Evolutionary conservation across 2,329 filamentous ascomycete species (phyloP).

Genomic region (Nothomitra cinnamomea): DNA sequence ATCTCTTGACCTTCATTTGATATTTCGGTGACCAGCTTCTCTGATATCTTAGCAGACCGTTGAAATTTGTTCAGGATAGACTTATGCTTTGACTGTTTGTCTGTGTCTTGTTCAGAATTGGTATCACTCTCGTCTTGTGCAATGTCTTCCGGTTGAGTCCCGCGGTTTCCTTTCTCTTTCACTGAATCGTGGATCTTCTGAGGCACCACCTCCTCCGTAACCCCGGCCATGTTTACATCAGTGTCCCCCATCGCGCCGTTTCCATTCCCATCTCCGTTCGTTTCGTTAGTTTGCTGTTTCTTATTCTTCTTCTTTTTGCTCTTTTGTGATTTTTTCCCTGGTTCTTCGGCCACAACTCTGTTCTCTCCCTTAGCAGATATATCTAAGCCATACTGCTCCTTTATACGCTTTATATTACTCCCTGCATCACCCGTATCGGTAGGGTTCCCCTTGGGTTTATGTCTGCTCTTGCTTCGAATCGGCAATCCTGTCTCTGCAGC

Average conservation of each 20-base stretch:
- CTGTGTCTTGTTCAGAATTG: background rate
- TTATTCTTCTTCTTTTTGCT: too few relatives aligned
- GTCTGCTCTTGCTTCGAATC: background rate
- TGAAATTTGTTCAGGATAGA: constrained; percentile 28
- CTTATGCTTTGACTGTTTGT: constrained; percentile 14
- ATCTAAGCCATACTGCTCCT: background rate
- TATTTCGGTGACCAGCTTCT: constrained; percentile 8
- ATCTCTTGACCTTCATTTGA: constrained; percentile 11
- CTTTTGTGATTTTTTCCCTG: too few relatives aligned
- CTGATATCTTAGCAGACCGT: constrained; percentile 19
- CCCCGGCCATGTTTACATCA: too few relatives aligned
- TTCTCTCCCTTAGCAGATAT: background rate
- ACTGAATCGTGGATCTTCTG: too few relatives aligned
- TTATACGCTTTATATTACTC: background rate
- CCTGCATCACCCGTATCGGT: background rate
- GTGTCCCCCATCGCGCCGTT: too few relatives aligned
- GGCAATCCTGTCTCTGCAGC: too few relatives aligned
- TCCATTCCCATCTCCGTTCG: too few relatives aligned
- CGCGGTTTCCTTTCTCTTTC: background rate
- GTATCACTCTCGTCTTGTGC: background rate
- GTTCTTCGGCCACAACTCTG: too few relatives aligned
- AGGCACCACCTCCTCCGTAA: too few relatives aligned
- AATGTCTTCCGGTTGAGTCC: background rate
- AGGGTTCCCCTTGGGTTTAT: background rate
- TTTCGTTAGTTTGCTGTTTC: too few relatives aligned